These are phyloP conservation scores for Acanthamoeba sp. DNA, from an alignment of 208 protist species.

Conservation along the genomic window DNA sequence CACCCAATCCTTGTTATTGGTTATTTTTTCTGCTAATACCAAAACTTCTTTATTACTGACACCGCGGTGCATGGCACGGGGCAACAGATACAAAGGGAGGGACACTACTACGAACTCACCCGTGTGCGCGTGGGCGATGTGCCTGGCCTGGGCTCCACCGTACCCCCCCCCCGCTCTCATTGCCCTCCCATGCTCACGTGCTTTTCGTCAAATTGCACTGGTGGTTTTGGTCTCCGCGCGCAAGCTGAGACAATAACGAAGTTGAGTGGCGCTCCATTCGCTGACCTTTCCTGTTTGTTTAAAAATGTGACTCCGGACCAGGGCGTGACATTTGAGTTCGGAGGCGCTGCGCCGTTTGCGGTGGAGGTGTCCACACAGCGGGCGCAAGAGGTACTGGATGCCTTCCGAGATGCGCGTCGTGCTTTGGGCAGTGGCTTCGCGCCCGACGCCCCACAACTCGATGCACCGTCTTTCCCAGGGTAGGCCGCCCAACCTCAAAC, in stretches of 20 bases:
- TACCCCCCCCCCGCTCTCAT: neutral
- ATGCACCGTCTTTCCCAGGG: neutral
- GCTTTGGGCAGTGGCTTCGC: neutral
- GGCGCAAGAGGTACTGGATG: neutral
- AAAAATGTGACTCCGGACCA: neutral
- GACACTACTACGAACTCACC: slow-evolving; percentile 6
- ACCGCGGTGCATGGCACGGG: too few relatives aligned
- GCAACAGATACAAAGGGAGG: neutral
- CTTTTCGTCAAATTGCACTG: neutral
- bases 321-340: slow-evolving; percentile 58
- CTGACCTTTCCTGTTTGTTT: neutral
- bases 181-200: neutral
- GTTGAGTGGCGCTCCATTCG: neutral
- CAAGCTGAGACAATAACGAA: too few relatives aligned
- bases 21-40: neutral
- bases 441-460: neutral
- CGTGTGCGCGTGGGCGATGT: slow-evolving; percentile 7
- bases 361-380: slow-evolving; percentile 18
- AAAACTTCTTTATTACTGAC: neutral
- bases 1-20: neutral
- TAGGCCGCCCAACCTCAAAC: neutral
- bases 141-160: slow-evolving; percentile 10
- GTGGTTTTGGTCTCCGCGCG: neutral
- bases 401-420: neutral
- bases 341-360: neutral